Evolutionary conservation across 2,329 filamentous ascomycete genomes (phyloP), one percentile per base, ranked within the genome.

Genomic region (Phaeoacremonium minimum): DNA sequence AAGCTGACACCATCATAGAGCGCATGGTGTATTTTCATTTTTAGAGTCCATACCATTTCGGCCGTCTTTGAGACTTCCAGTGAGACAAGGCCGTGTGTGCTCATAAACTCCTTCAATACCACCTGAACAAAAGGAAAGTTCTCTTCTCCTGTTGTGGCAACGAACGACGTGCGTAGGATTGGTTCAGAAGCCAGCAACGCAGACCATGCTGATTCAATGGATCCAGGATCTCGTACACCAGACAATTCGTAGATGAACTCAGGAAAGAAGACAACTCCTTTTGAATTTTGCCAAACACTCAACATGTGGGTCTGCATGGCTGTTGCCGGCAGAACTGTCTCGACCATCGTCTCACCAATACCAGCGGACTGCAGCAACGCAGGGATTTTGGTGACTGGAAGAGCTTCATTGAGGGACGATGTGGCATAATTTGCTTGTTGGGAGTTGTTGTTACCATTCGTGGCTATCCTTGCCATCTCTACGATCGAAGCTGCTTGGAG

Each of bases 1-100:
- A 96, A 65, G 48, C 86, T 93, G 41, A 94, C 71, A 6, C 83
- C 89, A 55, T 96, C 91, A 52, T 96, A 97, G 0, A 96, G 67
- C 0, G 86, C 85, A 55, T 97, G 90, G 44, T 95, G 89, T 5
- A 96, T 82, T 17, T 68, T 68, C 5, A 88, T 65, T 3, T 73
- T 61, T 4, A 80, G 37, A 0, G 44, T 28, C 48, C 57, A 61
- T 4, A 45, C 41, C 0, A 46, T 43, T 0, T 44, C 28, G 0
- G 44, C 37, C 4, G 45, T 36, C 2, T 45, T 39, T 4, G 45
- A 28, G 0, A 53, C 40, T 1, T 33, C 28, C 4, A 64, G 32
- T 5, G 45, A 39, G 3, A 53, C 43, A 30, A 60, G 46, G 1
- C n/a, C 9, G n/a, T n/a, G 9, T 15, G 39, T 38, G 14, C 18